Percentiles rank a stretch among this genome's conserved stretches.
Conservation (phyloP, 1,284 basidiomycete genomes). For the Papiliotrema nemorosa region DNA sequence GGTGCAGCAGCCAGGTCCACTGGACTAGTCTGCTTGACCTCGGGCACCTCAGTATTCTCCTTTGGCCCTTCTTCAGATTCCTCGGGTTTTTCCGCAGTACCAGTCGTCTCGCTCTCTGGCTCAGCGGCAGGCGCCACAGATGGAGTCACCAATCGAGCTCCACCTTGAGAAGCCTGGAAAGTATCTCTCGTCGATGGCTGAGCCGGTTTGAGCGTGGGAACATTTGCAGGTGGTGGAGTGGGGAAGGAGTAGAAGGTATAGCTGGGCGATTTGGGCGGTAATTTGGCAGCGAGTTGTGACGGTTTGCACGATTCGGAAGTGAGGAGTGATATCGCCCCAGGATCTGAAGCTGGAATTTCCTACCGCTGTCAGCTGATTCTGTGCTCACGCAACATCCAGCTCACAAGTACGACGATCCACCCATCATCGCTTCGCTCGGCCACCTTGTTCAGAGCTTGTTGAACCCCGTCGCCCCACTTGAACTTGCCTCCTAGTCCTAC, state of each 20-base stretch:
- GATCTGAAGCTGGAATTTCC: slow-evolving; percentile 33
- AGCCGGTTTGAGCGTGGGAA: slow-evolving; percentile 10
- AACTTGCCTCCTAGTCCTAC: slow-evolving; percentile 50
- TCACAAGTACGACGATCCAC: slow-evolving; percentile 63
- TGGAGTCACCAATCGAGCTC: slow-evolving; percentile 26
- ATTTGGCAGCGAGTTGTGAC: slow-evolving; percentile 50
- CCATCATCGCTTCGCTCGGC: slow-evolving; percentile 53
- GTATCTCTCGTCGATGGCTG: slow-evolving; percentile 27
- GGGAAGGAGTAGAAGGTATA: slow-evolving; percentile 72
- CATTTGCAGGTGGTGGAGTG: slow-evolving; percentile 45
- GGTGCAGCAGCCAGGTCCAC: slow-evolving; percentile 1
- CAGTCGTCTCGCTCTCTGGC: not conserved
- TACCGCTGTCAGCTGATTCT: slow-evolving; percentile 8
- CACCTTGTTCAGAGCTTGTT: slow-evolving; percentile 61
- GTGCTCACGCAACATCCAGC: slow-evolving; percentile 19
- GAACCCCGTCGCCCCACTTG: slow-evolving; percentile 61
- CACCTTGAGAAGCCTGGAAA: slow-evolving; percentile 42
- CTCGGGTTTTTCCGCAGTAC: slow-evolving; percentile 2
- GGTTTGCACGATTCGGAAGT: slow-evolving; percentile 38
- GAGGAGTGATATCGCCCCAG: slow-evolving; percentile 31
- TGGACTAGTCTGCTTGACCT: slow-evolving; percentile 5
- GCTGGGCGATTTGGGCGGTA: slow-evolving; percentile 43
- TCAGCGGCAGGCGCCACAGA: slow-evolving; percentile 9
- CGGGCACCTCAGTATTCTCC: slow-evolving; percentile 11
- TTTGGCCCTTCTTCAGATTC: not conserved